A percentile compares a stretch with the other conserved stretches of the same genome.
Conservation (phyloP, 2,329 filamentous ascomycete genomes). For the Zopfia rhizophila region DNA sequence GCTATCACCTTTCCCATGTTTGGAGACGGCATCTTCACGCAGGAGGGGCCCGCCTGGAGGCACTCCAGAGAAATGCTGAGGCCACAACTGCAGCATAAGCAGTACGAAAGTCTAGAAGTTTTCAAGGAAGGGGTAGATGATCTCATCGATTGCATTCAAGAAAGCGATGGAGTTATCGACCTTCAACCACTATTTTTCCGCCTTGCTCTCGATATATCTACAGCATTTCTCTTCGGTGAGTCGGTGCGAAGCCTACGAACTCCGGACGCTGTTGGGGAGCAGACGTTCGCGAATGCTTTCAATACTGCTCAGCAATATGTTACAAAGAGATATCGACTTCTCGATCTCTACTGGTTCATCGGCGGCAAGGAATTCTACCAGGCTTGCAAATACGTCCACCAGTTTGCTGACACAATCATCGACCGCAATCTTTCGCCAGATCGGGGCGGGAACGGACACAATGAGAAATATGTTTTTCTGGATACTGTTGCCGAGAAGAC, state of each 20-base stretch:
- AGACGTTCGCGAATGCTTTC: conserved; percentile 51
- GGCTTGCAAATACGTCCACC: conserved; percentile 38
- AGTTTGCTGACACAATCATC: conserved; percentile 56
- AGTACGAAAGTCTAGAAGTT: conserved; percentile 61
- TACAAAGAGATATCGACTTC: conserved; percentile 47
- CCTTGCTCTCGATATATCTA: conserved; percentile 73
- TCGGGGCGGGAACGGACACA: conserved; percentile 24
- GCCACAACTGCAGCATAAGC: conserved; percentile 59
- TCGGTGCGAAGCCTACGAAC: conserved; percentile 37
- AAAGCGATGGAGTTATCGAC: conserved; percentile 58
- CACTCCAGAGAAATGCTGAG: conserved; percentile 56
- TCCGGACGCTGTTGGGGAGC: conserved; percentile 26
- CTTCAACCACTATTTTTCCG: conserved; percentile 72
- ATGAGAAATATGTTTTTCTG: conserved; percentile 51
- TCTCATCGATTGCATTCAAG: conserved; percentile 66
- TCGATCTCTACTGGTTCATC: conserved; percentile 57
- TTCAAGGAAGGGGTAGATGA: conserved; percentile 67
- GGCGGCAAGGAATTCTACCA: conserved; percentile 42
- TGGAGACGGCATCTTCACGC: conserved; percentile 54
- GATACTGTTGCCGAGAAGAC: conserved; percentile 47
- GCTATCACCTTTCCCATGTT: conserved; percentile 50
- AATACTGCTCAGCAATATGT: conserved; percentile 50
- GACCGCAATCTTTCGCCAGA: conserved; percentile 53
- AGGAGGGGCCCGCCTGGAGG: conserved; percentile 47
- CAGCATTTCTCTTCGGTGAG: conserved; percentile 74